Evolutionary conservation across 768 basidiomycete species (phyloP).

Genomic region (Pleurotus sapidus): DNA sequence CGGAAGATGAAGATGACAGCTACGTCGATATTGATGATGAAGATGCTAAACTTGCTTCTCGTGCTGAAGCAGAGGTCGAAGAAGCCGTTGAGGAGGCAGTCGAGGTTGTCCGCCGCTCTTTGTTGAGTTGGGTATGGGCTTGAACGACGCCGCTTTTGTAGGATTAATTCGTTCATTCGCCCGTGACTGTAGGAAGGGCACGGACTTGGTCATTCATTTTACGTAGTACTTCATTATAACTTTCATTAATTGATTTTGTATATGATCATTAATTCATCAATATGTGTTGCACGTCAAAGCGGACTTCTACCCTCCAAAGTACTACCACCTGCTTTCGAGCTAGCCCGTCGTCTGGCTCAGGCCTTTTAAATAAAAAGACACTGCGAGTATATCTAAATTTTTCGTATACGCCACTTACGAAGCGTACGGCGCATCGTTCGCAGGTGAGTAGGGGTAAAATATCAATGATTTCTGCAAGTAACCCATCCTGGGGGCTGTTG

Average conservation of each 20-base stretch:
- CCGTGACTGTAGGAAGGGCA: conserved; percentile 1
- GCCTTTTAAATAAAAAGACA: too few species aligned
- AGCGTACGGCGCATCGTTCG: too few species aligned
- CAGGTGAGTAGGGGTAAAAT: too few species aligned
- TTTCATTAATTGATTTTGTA: too few species aligned
- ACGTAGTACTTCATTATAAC: background rate
- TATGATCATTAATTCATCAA: background rate
- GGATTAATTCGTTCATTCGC: background rate
- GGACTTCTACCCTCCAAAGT: too few species aligned
- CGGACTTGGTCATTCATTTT: conserved; percentile 4
- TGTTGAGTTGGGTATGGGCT: background rate
- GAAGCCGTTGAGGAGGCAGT: conserved; percentile 1
- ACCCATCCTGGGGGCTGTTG: too few species aligned
- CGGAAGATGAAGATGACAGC: conserved; percentile 1
- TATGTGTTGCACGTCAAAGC: background rate
- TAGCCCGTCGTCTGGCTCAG: too few species aligned
- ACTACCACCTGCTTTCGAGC: too few species aligned
- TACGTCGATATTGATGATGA: background rate
- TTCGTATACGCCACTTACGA: too few species aligned
- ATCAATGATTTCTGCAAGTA: too few species aligned
- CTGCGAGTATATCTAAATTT: too few species aligned
- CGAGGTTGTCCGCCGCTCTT: conserved; percentile 2
- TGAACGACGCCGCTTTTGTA: background rate
- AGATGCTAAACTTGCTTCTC: background rate
- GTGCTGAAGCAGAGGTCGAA: background rate